Evolutionary conservation across 2,329 filamentous ascomycete genomes (phyloP).

Genomic region (Didymella glomerata): DNA sequence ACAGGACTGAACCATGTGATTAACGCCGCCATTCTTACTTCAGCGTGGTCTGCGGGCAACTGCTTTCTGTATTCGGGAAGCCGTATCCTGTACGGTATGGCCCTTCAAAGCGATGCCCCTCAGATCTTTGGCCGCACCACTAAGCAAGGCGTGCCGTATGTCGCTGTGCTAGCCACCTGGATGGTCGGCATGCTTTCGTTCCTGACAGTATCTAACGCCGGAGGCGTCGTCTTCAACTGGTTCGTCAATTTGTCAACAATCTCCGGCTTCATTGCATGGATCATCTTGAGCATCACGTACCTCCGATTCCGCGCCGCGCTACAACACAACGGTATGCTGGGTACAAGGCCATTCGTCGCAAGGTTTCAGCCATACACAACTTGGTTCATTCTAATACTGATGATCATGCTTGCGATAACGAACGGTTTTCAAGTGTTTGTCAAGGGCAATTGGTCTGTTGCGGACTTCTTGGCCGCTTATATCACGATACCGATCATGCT

Average conservation of each 20-base stretch:
- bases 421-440: background rate
- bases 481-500: background rate
- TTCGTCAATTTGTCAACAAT: background rate
- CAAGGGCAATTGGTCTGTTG: background rate
- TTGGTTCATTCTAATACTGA: background rate
- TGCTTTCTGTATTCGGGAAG: background rate
- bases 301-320: background rate
- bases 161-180: background rate
- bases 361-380: background rate
- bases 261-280: background rate
- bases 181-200: background rate
- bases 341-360: background rate
- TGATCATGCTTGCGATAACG: background rate
- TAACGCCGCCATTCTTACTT: background rate
- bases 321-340: no score
- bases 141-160: background rate
- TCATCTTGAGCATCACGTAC: background rate
- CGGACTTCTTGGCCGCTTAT: background rate
- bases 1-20: background rate
- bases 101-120: background rate
- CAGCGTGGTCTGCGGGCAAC: background rate
- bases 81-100: background rate
- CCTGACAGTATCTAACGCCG: background rate
- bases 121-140: background rate
- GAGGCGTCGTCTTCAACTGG: background rate